These are phyloP conservation scores for Pochonia chlamydosporia DNA, from an alignment of 2,329 filamentous ascomycete genomes.

Conservation along the genomic window DNA sequence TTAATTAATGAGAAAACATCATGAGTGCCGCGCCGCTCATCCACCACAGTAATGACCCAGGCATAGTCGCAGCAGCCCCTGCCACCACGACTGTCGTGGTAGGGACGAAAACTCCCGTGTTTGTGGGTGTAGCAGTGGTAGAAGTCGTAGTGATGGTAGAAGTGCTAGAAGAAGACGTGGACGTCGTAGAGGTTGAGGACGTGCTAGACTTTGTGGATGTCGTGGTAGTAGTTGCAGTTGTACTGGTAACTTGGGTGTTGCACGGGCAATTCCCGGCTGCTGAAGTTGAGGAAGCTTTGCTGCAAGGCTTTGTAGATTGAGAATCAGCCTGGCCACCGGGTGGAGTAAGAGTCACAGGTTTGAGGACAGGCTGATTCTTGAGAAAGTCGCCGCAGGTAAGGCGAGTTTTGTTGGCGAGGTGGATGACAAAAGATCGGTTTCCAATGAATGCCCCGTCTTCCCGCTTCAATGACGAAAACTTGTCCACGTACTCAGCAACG, in stretches of 20 bases:
- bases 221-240: not conserved
- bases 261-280: too few species aligned
- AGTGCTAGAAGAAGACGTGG: too few species aligned
- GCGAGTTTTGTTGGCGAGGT: conserved; percentile 58
- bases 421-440: conserved; percentile 59
- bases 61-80: not conserved
- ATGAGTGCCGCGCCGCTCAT: not conserved
- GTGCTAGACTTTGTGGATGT: too few species aligned
- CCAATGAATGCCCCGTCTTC: conserved; percentile 55
- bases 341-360: too few species aligned
- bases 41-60: not conserved
- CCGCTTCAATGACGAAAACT: conserved; percentile 47
- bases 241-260: too few species aligned
- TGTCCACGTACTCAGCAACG: conserved; percentile 46
- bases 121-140: not conserved
- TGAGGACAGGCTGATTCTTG: not conserved
- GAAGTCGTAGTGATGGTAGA: not conserved
- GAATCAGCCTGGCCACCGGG: too few species aligned
- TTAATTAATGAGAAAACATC: not conserved
- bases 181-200: not conserved
- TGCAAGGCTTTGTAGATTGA: too few species aligned
- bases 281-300: too few species aligned
- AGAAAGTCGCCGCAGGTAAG: conserved; percentile 60
- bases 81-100: not conserved
- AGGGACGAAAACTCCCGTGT: not conserved